Conservation (phyloP, 805 yeast genomes). For the Ogataea glucozyma region DNA sequence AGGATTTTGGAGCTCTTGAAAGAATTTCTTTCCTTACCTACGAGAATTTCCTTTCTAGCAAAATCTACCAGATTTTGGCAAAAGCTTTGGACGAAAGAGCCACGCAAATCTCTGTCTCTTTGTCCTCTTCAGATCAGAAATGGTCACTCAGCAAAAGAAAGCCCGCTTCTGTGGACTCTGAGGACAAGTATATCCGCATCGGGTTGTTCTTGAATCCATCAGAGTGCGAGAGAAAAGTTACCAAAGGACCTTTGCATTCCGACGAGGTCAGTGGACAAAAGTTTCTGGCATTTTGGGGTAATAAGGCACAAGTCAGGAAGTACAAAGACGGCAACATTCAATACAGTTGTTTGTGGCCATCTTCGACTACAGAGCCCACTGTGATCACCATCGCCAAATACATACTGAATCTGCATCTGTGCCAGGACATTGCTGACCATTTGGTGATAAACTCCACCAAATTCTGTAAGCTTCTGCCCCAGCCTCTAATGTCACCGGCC, state of each 20-base stretch:
- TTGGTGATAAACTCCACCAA: slow-evolving; percentile 41
- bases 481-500: slow-evolving; percentile 60
- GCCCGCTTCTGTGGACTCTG: slow-evolving; percentile 38
- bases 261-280: slow-evolving; percentile 57
- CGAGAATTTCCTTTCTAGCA: slow-evolving; percentile 64
- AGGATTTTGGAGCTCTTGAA: slow-evolving; percentile 65
- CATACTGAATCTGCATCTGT: slow-evolving; percentile 62
- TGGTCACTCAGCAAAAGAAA: slow-evolving; percentile 56
- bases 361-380: slow-evolving; percentile 58
- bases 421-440: slow-evolving; percentile 39
- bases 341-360: slow-evolving; percentile 87
- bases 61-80: slow-evolving; percentile 56
- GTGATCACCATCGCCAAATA: slow-evolving; percentile 64
- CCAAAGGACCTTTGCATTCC: slow-evolving; percentile 78
- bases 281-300: slow-evolving; percentile 89
- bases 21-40: slow-evolving; percentile 70
- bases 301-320: slow-evolving; percentile 78
- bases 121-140: slow-evolving; percentile 18
- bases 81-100: slow-evolving; percentile 58
- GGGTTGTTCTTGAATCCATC: slow-evolving; percentile 71
- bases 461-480: slow-evolving; percentile 56
- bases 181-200: slow-evolving; percentile 41
- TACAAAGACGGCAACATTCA: slow-evolving; percentile 90
- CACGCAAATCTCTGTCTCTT: slow-evolving; percentile 37
- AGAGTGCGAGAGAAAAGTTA: slow-evolving; percentile 77